Base-by-base conservation (phyloP, 2,329 filamentous ascomycete genomes). In the Macrophomina tecta region DNA sequence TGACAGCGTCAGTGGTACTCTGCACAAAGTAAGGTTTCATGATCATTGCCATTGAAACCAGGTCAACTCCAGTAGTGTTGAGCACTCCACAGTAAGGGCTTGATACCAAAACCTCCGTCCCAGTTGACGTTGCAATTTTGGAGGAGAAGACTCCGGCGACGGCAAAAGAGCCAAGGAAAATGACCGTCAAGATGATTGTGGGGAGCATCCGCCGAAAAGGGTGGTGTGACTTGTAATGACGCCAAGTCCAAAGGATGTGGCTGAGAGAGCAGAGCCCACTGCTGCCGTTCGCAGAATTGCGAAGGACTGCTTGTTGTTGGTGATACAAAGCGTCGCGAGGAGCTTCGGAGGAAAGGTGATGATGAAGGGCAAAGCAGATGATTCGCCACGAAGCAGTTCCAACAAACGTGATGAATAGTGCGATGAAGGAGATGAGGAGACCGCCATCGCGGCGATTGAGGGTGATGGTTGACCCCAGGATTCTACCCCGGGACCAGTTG, bases 71-170 rank as follows among this genome's bases (percentile, higher is more conserved):
- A 49, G 34, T n/a, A 8, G 11, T 38, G 36, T 12, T 16, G 30
- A 23, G 23, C 23, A 23, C 23, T 23, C 58, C 58, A 32, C 67
- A 67, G 11, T 38, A 6, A 0, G 16, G 11, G 11, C 67, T 51
- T 11, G 52, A 34, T 5, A 69, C 16, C 1, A 69, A 45, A 11
- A 69, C 68, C 5, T 65, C 49, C 4, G 60, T 46, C 12, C 61
- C 68, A 9, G 34, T 49, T 1, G 55, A 16, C 9, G 52, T 51
- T 1, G 68, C 58, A 5, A 69, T 68, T 18, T 34, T 52, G 46
- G 68, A 68, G 3, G 68, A 68, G 30, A 69, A 68, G 14, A 66
- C 38, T 12, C 63, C 48, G 12, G 68, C 62, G 12, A 46, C 38
- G 6, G 58, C 68, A 32, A 69, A 66, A 6, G 36, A 63, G 8